A percentile compares a stretch with the other conserved stretches of the same genome.
phyloP scores from a whole-genome alignment of 139 green algal genomes.

The Volvox africanus region DNA sequence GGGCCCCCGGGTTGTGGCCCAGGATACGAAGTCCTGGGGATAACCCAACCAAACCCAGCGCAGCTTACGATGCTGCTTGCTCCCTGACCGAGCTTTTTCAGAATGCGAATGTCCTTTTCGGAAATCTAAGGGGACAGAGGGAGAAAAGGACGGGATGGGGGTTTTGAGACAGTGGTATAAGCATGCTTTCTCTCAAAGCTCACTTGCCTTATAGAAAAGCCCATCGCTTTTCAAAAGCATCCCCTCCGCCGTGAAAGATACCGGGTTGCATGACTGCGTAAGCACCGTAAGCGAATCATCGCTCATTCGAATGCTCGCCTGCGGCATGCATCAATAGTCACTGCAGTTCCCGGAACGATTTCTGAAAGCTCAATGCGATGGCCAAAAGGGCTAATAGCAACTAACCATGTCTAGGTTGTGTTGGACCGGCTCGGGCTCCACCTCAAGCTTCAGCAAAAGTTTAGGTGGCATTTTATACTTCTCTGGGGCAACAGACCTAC shows the following conservation, averaged over 20 bases:
- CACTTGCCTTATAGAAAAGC: constrained; percentile 50
- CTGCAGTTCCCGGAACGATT: neutral
- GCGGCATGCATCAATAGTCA: neutral
- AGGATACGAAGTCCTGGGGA: neutral
- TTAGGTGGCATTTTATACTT: constrained; percentile 22
- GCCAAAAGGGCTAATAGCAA: neutral
- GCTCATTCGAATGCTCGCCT: constrained; percentile 51
- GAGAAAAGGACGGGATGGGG: no score
- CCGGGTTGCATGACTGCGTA: constrained; percentile 60
- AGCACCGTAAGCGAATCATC: constrained; percentile 56
- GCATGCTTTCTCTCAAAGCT: no score
- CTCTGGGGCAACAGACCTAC: no score
- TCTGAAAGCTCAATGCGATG: no score
- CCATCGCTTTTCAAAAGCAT: constrained; percentile 53
- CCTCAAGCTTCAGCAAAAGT: neutral
- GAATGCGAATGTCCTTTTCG: constrained; percentile 81
- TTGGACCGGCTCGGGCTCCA: constrained; percentile 14
- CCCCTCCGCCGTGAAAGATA: constrained; percentile 58
- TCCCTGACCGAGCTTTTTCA: constrained; percentile 78
- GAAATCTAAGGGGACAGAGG: constrained; percentile 70
- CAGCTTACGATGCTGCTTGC: constrained; percentile 74
- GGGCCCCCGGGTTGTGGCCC: no score
- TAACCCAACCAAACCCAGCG: neutral
- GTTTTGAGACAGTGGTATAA: no score
- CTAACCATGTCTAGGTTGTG: constrained; percentile 14